A percentile compares a stretch with the other conserved stretches of the same genome.
These are phyloP conservation scores for Colletotrichum salicis DNA, from an alignment of 2,329 filamentous ascomycete species.

Conservation along the genomic window DNA sequence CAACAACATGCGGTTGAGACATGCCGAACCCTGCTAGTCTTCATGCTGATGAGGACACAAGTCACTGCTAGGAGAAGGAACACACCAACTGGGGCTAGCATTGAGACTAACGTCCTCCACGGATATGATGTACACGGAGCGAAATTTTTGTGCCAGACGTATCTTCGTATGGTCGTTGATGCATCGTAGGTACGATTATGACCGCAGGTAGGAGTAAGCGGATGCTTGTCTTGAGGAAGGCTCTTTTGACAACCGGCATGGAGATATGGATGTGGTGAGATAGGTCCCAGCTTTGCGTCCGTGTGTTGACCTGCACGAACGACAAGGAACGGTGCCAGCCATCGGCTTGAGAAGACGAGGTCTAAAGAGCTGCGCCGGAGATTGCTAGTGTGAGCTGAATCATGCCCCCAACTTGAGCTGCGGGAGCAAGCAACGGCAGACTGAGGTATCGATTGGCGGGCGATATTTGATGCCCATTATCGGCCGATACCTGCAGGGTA, in stretches of 20 bases:
- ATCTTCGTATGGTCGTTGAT: not conserved
- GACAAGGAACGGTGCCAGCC: not conserved
- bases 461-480: not conserved
- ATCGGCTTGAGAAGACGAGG: not conserved
- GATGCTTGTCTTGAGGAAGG: not conserved
- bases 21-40: constrained; percentile 28
- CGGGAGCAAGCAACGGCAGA: not conserved
- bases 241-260: not conserved
- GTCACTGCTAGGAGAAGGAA: constrained; percentile 8
- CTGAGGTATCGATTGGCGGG: not conserved
- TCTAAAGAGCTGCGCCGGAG: constrained; percentile 6
- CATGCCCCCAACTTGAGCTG: not conserved
- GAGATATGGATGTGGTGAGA: not conserved
- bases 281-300: not conserved
- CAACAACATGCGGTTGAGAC: constrained; percentile 20
- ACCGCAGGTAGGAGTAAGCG: too few species aligned
- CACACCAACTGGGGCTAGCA: constrained; percentile 17
- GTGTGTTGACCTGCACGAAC: not conserved
- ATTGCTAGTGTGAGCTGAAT: constrained; percentile 1
- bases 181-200: not conserved
- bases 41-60: constrained; percentile 14
- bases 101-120: constrained; percentile 17
- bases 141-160: not conserved
- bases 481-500: not conserved
- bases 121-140: constrained; percentile 19